A percentile compares a stretch with the other conserved stretches of the same genome.
Conservation (phyloP, 1,284 basidiomycete species). For the Moniliella sp. region DNA sequence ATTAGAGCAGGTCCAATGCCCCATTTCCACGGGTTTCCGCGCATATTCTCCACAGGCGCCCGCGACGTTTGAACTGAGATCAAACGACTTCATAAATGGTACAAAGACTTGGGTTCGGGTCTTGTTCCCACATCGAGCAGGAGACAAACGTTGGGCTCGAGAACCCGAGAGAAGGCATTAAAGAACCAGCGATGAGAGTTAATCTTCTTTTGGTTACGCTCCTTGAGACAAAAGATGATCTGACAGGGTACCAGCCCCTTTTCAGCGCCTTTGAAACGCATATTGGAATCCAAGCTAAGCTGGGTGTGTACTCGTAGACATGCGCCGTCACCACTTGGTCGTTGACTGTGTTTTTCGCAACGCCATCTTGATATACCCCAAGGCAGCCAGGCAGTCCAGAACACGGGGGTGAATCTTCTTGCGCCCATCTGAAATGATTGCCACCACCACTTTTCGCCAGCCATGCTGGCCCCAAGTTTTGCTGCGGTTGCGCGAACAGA, state of each 20-base stretch:
- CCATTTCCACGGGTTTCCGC: slow-evolving; percentile 25
- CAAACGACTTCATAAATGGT: slow-evolving; percentile 86
- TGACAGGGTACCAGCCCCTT: slow-evolving; percentile 42
- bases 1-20: slow-evolving; percentile 53
- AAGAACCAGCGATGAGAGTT: slow-evolving; percentile 90
- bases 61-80: slow-evolving; percentile 52
- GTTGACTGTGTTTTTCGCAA: slow-evolving; percentile 75
- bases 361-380: slow-evolving; percentile 72
- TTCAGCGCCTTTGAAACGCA: slow-evolving; percentile 83
- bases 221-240: slow-evolving; percentile 31
- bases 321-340: slow-evolving; percentile 68
- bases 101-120: slow-evolving; percentile 49
- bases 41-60: slow-evolving; percentile 57
- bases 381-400: slow-evolving; percentile 50
- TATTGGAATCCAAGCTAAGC: slow-evolving; percentile 62
- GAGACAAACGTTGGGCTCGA: slow-evolving; percentile 67
- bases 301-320: slow-evolving; percentile 63
- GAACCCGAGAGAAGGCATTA: slow-evolving; percentile 21
- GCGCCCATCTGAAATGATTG: slow-evolving; percentile 62
- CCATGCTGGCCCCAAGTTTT: slow-evolving; percentile 89
- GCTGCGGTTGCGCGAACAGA: slow-evolving; percentile 58
- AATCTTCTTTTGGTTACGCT: slow-evolving; percentile 40
- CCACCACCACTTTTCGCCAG: slow-evolving; percentile 80
- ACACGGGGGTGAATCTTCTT: slow-evolving; percentile 67
- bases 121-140: slow-evolving; percentile 80